Evolutionary conservation across 192 early-diverging fungal species (phyloP), one percentile per base, ranked within the genome.

Genomic region (Cetraspora pellucida): DNA sequence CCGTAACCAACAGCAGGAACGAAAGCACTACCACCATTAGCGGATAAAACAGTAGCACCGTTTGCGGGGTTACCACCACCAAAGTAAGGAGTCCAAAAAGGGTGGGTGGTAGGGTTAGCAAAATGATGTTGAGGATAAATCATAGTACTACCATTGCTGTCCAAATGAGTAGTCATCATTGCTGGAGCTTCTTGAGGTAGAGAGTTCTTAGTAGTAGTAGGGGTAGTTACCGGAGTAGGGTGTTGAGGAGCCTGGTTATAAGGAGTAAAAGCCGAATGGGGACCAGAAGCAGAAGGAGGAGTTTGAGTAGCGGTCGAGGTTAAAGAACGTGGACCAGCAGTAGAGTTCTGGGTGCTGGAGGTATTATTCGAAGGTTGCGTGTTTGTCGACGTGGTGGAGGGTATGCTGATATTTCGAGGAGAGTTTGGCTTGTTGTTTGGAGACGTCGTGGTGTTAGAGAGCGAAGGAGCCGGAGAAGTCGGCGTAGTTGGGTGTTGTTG

Each of bases 161-260:
- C 74, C 21, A 75, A 75, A 28, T 75, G 74, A 55, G 63, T 43
- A 17, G 74, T 31, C 74, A 75, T 64, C 74, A 75, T 75, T 14
- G 57, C 63, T 17, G 27, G 4, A 45, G 46, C 5, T 27, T 13
- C 10, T 74, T 59, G 72, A 55, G 70, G 46, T 11, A 57, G 19
- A n/a, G 70, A 52, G 27, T 43, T 72, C 16, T 72, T 72, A 27
- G 58, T 59, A 4, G 72, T 27, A 23, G 72, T 64, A 3, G 74
- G 60, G 14, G 58, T 75, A 28, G 74, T 75, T 7, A 75, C 74
- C 1, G 74, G 74, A 63, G 74, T 75, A n/a, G 74, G 60, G 17
- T 75, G 74, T 63, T 75, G 73, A 21, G 55, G 72, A 74, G 44
- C 23, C 58, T 64, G 66, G 8, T 74, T 45, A 74, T 74, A 74